Evolutionary conservation across 306 rosid genomes (phyloP).

Genomic region (Pterocarpus macrocarpus): DNA sequence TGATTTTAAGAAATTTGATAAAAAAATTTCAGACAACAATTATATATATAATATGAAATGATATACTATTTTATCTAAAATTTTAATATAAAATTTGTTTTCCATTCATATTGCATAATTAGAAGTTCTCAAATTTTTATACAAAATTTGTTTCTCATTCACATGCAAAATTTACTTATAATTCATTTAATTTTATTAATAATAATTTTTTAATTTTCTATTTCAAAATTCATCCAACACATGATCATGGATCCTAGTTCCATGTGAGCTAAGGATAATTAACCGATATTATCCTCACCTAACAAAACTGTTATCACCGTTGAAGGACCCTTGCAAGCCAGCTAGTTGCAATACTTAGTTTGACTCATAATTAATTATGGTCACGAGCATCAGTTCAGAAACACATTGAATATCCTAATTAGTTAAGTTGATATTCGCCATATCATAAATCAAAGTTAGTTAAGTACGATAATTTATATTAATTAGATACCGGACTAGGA

Average conservation of each 20-base stretch:
- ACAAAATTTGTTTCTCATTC: too few relatives aligned
- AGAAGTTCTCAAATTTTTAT: too few relatives aligned
- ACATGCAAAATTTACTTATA: too few relatives aligned
- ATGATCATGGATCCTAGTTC: too few relatives aligned
- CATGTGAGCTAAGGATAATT: background rate
- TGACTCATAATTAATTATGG: background rate
- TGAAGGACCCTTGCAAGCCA: background rate
- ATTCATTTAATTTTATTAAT: too few relatives aligned
- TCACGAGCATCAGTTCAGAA: slow-evolving; percentile 7
- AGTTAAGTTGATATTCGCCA: background rate
- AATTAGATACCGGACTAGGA: background rate
- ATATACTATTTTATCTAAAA: too few relatives aligned
- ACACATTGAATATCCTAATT: background rate
- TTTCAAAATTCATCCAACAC: background rate
- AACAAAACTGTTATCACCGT: background rate
- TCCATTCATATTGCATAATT: too few relatives aligned
- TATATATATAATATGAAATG: too few relatives aligned
- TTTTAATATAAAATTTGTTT: too few relatives aligned
- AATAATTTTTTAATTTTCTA: too few relatives aligned
- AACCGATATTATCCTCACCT: background rate
- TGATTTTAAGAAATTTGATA: too few relatives aligned
- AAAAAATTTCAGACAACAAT: too few relatives aligned
- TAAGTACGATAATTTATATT: background rate
- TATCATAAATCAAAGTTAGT: background rate
- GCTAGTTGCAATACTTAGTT: background rate